Percentiles rank a stretch among this genome's conserved stretches.
Conservation (phyloP, 495 filamentous ascomycete genomes). For the Hypoxylon perforatum region DNA sequence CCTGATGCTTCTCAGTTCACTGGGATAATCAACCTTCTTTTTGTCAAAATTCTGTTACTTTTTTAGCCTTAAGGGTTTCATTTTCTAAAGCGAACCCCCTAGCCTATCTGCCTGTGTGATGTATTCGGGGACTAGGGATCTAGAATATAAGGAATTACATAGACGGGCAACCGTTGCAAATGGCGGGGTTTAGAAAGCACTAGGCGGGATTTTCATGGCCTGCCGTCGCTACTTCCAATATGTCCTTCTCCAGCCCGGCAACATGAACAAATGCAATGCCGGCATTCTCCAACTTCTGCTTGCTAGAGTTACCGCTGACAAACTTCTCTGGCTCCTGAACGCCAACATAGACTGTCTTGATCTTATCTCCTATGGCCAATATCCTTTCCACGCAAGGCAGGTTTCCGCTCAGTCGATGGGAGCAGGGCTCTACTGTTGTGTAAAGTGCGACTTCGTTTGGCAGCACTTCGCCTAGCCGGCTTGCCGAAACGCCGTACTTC, state of each 20-base stretch:
- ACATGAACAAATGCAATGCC: constrained; percentile 81
- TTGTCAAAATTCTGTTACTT: no score
- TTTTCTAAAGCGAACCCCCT: no score
- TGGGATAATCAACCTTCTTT: not conserved
- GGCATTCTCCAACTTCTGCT: constrained; percentile 72
- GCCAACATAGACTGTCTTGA: constrained; percentile 86
- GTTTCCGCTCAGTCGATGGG: constrained; percentile 82
- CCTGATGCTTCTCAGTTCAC: constrained; percentile 41
- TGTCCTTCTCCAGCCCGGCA: constrained; percentile 81
- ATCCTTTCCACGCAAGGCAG: constrained; percentile 85
- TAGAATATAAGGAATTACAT: no score
- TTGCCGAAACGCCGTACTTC: constrained; percentile 61
- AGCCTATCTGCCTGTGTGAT: no score
- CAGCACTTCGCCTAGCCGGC: constrained; percentile 65
- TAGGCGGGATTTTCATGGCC: constrained; percentile 69
- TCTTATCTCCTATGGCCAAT: constrained; percentile 66
- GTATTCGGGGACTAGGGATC: no score
- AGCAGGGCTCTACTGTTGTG: constrained; percentile 96
- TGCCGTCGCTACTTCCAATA: constrained; percentile 80
- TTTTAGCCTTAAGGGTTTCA: no score
- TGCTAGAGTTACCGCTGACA: constrained; percentile 81
- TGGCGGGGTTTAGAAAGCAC: no score
- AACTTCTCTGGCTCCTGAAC: constrained; percentile 91
- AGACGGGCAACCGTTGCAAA: no score
- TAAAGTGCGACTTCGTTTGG: constrained; percentile 74